A percentile compares a stretch with the other conserved stretches of the same genome.
phyloP scores from a whole-genome alignment of 208 protist genomes.

The Trichomonas vaginalis region DNA sequence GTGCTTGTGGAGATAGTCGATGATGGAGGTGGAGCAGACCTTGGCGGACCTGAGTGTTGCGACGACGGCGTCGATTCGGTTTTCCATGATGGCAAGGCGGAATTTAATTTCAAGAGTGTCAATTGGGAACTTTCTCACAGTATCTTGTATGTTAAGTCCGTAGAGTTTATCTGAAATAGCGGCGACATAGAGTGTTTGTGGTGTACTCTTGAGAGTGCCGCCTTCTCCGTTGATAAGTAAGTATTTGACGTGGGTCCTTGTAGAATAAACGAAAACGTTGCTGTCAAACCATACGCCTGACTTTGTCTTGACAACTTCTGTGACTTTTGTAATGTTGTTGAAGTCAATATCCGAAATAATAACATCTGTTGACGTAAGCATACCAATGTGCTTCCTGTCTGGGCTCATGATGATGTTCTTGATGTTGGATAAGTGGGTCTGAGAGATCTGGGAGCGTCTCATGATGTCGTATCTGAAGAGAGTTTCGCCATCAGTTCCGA shows the following conservation, averaged over 20 bases:
- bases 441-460: constrained; percentile 52
- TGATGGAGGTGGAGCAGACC: constrained; percentile 78
- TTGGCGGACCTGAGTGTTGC: constrained; percentile 67
- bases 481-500: constrained; percentile 58
- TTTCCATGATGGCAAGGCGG: constrained; percentile 67
- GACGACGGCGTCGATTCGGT: constrained; percentile 69
- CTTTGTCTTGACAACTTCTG: constrained; percentile 81
- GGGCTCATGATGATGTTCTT: constrained; percentile 78
- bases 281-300: constrained; percentile 53
- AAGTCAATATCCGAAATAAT: constrained; percentile 65
- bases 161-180: constrained; percentile 57
- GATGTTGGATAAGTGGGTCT: constrained; percentile 44
- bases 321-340: constrained; percentile 59
- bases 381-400: constrained; percentile 63
- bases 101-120: constrained; percentile 79
- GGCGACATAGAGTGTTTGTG: constrained; percentile 77
- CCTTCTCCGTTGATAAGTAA: constrained; percentile 64
- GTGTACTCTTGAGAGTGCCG: constrained; percentile 83
- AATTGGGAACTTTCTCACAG: constrained; percentile 57
- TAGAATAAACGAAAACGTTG: constrained; percentile 88
- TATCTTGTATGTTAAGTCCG: constrained; percentile 65
- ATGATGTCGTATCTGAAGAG: constrained; percentile 77
- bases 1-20: constrained; percentile 89
- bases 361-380: constrained; percentile 64
- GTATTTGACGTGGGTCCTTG: constrained; percentile 93